Conservation (phyloP, 225 moss, liverwort and hornwort genomes). For the Anthoceros angustus region DNA sequence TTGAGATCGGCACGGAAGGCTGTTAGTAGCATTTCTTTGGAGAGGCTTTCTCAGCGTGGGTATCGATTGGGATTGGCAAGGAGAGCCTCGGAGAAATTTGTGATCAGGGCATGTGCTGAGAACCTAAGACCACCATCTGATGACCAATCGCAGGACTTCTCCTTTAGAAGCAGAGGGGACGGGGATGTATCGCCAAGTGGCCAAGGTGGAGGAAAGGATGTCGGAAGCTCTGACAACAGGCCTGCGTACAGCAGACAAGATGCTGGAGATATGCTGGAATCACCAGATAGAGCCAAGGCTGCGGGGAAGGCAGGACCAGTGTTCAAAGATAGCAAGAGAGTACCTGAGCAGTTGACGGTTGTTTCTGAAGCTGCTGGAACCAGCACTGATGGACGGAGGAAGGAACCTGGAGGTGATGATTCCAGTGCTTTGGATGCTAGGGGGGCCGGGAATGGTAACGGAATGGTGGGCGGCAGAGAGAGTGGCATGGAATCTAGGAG, state of each 20-base stretch:
- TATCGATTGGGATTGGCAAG: neutral
- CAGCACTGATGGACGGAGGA: conserved; percentile 6
- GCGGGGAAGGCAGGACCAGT: neutral
- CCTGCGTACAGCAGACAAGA: neutral
- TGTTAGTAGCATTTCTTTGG: neutral
- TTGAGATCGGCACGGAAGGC: conserved; percentile 8
- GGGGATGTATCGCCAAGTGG: neutral
- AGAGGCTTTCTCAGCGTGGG: neutral
- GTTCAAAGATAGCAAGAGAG: conserved; percentile 11
- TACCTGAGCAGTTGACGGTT: conserved; percentile 11
- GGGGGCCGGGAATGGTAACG: neutral
- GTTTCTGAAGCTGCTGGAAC: conserved; percentile 17
- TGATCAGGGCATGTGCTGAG: neutral
- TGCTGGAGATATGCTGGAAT: neutral
- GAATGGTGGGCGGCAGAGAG: neutral
- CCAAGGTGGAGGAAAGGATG: neutral
- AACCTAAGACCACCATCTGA: neutral
- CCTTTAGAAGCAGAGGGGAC: neutral
- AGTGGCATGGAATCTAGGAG: neutral
- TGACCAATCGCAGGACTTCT: neutral
- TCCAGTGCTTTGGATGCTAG: neutral
- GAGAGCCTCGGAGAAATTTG: neutral
- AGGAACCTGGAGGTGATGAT: neutral
- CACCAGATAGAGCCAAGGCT: neutral
- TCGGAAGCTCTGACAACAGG: neutral